phyloP scores from a whole-genome alignment of 2,329 filamentous ascomycete species.

The Leptographium galeiforme region DNA sequence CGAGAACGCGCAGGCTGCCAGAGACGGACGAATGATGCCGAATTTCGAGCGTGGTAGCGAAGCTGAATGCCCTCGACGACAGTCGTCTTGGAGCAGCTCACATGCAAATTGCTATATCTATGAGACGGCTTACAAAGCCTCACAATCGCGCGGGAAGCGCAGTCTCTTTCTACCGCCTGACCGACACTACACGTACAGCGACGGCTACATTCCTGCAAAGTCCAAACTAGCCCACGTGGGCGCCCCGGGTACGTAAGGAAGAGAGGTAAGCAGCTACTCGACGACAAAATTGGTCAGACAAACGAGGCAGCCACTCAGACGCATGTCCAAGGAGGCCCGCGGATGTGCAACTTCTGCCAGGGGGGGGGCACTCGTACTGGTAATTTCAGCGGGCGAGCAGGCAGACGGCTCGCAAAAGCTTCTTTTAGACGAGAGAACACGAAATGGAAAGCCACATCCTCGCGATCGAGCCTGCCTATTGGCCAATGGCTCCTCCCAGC shows the following conservation, averaged over 20 bases:
- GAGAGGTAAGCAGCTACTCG: neutral
- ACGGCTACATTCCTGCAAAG: no score
- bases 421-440: slow-evolving; percentile 6
- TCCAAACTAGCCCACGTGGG: no score
- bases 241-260: neutral
- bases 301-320: neutral
- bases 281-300: neutral
- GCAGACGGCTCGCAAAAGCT: slow-evolving; percentile 1
- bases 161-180: no score
- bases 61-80: no score
- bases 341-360: neutral
- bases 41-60: no score
- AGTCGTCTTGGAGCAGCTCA: no score
- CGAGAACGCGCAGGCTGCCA: no score
- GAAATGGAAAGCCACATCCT: slow-evolving; percentile 4
- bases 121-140: no score
- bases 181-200: no score
- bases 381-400: neutral
- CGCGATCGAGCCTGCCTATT: neutral
- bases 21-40: no score
- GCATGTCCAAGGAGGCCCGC: neutral
- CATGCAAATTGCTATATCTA: no score
- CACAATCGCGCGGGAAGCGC: no score
- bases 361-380: neutral
- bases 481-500: slow-evolving; percentile 7